phyloP scores from a whole-genome alignment of 495 filamentous ascomycete genomes.

The Annulohypoxylon stygium region DNA sequence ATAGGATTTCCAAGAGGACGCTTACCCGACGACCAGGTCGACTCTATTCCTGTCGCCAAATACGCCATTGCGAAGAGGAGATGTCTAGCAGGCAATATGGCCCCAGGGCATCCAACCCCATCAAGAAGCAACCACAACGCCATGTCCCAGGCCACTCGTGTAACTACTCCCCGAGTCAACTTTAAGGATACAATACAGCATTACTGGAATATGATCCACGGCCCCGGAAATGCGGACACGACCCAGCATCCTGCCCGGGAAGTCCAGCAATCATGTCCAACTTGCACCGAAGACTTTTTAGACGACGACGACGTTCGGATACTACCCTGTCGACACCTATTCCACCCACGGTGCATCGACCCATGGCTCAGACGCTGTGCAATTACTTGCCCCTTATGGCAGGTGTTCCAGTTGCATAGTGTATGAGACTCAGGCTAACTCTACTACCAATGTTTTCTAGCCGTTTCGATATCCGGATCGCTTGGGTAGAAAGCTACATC shows the following conservation, averaged over 20 bases:
- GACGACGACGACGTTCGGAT: constrained; percentile 5
- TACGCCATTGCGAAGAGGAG: neutral
- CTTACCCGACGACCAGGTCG: neutral
- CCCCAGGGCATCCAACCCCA: neutral
- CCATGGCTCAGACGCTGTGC: constrained; percentile 8
- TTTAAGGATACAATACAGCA: neutral
- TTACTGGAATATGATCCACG: neutral
- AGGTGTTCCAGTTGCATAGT: constrained; percentile 11
- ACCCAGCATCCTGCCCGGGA: neutral
- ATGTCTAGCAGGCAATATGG: neutral
- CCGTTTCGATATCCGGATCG: constrained; percentile 8
- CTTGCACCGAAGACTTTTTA: constrained; percentile 10
- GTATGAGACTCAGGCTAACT: neutral
- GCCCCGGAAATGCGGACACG: neutral
- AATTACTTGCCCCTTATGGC: constrained; percentile 14
- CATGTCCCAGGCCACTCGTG: neutral
- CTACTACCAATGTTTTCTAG: neutral
- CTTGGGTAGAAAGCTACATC: constrained; percentile 3
- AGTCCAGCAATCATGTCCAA: constrained; percentile 6
- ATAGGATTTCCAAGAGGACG: neutral
- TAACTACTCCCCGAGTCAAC: neutral
- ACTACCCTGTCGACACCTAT: neutral
- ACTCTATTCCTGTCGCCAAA: constrained; percentile 11
- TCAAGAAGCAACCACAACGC: neutral
- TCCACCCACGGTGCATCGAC: constrained; percentile 13